Conservation (phyloP, 208 protist genomes). For the Trypanosoma brucei region DNA sequence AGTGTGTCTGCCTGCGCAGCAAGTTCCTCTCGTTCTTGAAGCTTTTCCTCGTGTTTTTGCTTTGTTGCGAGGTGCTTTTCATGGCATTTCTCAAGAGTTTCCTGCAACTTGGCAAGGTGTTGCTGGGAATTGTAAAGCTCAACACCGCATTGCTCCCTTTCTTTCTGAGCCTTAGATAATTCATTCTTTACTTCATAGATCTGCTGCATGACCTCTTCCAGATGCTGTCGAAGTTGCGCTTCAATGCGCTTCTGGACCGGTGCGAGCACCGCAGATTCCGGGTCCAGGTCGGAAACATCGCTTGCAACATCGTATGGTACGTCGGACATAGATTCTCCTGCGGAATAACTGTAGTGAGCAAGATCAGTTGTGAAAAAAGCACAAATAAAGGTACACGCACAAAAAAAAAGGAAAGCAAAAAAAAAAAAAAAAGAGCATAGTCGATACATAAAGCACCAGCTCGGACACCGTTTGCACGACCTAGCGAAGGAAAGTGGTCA, state of each 20-base stretch:
- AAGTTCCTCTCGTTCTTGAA: slow-evolving; percentile 63
- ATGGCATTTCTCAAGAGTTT: slow-evolving; percentile 88
- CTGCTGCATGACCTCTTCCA: slow-evolving; percentile 82
- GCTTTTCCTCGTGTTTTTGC: slow-evolving; percentile 77
- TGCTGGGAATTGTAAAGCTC: slow-evolving; percentile 94
- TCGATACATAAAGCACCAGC: no score
- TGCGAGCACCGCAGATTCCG: slow-evolving; percentile 73
- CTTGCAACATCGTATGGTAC: slow-evolving; percentile 67
- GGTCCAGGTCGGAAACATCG: slow-evolving; percentile 87
- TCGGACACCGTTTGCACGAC: no score
- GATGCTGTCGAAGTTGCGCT: slow-evolving; percentile 79
- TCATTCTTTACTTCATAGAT: slow-evolving; percentile 85
- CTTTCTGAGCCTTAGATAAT: slow-evolving; percentile 58
- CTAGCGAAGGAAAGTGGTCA: no score
- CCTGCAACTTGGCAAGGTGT: slow-evolving; percentile 91
- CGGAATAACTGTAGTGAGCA: neutral
- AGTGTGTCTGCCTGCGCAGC: slow-evolving; percentile 39
- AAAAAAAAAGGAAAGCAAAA: slow-evolving; percentile 20
- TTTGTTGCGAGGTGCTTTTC: slow-evolving; percentile 76
- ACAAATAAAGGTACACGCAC: slow-evolving; percentile 6
- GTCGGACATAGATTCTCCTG: slow-evolving; percentile 18
- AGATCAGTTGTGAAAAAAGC: slow-evolving; percentile 12
- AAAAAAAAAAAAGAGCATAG: slow-evolving; percentile 3
- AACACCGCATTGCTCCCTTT: slow-evolving; percentile 90
- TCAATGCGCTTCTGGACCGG: slow-evolving; percentile 88